Conservation (phyloP, 257 asterid species). For the Solanum pennellii region DNA sequence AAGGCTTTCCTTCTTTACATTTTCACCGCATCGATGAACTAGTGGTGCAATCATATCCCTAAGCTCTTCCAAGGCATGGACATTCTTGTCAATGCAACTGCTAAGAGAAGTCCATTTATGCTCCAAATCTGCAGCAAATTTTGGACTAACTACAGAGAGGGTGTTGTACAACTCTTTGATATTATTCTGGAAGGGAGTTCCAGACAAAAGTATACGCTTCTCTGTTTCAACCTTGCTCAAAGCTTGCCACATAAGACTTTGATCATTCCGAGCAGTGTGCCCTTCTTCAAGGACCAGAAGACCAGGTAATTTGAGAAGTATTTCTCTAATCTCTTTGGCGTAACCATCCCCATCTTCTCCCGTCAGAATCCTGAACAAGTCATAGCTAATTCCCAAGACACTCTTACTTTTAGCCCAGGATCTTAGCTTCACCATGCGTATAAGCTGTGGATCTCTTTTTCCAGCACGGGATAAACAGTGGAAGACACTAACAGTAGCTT, state of each 20-base stretch:
- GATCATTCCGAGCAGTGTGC: constrained; percentile 60
- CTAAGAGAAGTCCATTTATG: constrained; percentile 28
- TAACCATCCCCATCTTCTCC: constrained; percentile 10
- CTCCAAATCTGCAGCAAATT: constrained; percentile 11
- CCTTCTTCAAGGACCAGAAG: constrained; percentile 72
- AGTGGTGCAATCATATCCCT: constrained; percentile 45
- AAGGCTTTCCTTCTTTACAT: constrained; percentile 42
- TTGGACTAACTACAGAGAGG: constrained; percentile 45
- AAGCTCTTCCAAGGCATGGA: constrained; percentile 23
- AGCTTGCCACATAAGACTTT: constrained; percentile 44
- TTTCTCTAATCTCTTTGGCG: constrained; percentile 14
- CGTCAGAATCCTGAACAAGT: constrained; percentile 37
- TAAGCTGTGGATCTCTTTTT: not conserved
- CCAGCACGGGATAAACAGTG: not conserved
- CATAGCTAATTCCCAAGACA: constrained; percentile 43
- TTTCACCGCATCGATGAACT: constrained; percentile 52
- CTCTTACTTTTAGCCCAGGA: constrained; percentile 49
- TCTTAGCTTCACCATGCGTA: constrained; percentile 33
- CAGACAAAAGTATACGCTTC: constrained; percentile 60
- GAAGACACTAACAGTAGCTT: not conserved
- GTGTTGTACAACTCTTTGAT: constrained; percentile 55
- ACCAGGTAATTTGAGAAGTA: constrained; percentile 48
- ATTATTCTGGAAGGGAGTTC: constrained; percentile 82
- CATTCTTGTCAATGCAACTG: constrained; percentile 16
- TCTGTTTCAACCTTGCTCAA: constrained; percentile 31